phyloP scores from a whole-genome alignment of 306 rosid species.

The Arachis hypogaea region DNA sequence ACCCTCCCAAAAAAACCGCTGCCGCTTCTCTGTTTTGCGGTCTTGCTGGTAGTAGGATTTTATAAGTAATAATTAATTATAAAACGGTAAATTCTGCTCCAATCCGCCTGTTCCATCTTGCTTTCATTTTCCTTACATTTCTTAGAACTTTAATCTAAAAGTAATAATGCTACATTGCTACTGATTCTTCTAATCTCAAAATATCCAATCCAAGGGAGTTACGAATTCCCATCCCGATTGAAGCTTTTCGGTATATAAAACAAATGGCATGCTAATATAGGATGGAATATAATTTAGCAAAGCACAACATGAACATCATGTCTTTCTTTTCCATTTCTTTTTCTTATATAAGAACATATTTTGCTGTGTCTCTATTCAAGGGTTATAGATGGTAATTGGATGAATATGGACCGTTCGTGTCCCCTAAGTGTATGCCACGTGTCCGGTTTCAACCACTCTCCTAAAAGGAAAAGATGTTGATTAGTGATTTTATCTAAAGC shows the following conservation, averaged over 20 bases:
- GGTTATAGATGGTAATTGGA: slow-evolving; percentile 14
- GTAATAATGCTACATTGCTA: too few species aligned
- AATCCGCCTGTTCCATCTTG: too few species aligned
- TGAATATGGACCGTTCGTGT: slow-evolving; percentile 30
- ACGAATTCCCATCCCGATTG: background rate
- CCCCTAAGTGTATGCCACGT: slow-evolving; percentile 31
- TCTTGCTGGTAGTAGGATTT: too few species aligned
- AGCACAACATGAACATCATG: background rate
- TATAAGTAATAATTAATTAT: too few species aligned
- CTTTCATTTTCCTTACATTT: too few species aligned
- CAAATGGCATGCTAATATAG: background rate
- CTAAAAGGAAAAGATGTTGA: slow-evolving; percentile 18
- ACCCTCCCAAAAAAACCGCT: too few species aligned
- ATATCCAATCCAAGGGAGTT: background rate
- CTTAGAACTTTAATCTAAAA: too few species aligned
- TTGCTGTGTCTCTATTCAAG: background rate
- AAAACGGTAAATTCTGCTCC: too few species aligned
- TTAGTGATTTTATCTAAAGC: slow-evolving; percentile 9
- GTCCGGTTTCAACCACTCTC: slow-evolving; percentile 22
- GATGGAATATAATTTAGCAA: background rate
- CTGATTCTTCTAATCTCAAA: too few species aligned
- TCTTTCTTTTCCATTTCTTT: background rate
- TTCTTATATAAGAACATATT: background rate
- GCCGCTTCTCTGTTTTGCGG: too few species aligned
- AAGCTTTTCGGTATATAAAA: slow-evolving; percentile 4